phyloP scores from a whole-genome alignment of 257 asterid genomes.

The Jaltomata sinuosa region DNA sequence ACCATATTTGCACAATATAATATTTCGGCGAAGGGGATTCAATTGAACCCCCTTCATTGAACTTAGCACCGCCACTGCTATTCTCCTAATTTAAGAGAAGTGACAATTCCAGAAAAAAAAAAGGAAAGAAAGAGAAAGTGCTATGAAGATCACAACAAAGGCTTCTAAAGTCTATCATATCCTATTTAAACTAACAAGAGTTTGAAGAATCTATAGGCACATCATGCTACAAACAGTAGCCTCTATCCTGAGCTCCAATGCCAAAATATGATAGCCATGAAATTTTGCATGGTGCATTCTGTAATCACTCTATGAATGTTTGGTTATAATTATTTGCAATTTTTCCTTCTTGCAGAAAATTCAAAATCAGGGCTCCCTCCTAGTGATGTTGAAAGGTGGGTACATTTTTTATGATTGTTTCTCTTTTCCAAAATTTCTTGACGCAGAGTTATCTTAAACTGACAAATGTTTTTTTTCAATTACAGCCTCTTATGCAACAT shows the following conservation, averaged over 20 bases:
- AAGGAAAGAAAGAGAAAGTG: neutral
- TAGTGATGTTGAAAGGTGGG: constrained; percentile 73
- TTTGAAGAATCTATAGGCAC: neutral
- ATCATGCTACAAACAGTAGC: neutral
- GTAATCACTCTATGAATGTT: neutral
- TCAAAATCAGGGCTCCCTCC: constrained; percentile 76
- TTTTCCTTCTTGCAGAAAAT: constrained; percentile 36
- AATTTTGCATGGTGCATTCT: neutral
- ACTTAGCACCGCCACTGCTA: neutral
- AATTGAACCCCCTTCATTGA: neutral
- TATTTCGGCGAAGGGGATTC: neutral
- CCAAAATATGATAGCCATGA: neutral
- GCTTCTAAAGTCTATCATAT: neutral
- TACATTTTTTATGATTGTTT: neutral
- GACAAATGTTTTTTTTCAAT: neutral
- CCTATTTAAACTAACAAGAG: neutral
- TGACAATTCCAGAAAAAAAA: neutral
- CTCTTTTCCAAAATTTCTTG: neutral
- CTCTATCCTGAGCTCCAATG: neutral
- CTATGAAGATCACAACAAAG: neutral
- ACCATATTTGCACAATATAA: neutral
- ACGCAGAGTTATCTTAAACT: neutral
- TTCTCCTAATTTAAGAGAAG: neutral
- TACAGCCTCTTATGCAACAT: neutral
- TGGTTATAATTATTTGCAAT: neutral